phyloP scores from a whole-genome alignment of 305 asterid species.

The Solanum aculeatissimum region DNA sequence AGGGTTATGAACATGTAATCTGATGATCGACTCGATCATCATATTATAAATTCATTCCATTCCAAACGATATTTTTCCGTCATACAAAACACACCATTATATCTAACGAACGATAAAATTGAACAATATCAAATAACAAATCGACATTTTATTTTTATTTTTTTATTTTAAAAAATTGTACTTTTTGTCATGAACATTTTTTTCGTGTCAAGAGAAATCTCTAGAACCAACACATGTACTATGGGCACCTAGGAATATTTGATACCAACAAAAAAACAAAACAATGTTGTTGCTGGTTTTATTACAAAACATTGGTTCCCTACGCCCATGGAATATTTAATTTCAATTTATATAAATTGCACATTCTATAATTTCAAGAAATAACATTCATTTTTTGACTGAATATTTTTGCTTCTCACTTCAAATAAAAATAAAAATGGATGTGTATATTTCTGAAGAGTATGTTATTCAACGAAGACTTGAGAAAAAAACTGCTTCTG shows the following conservation, averaged over 20 bases:
- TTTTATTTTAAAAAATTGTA: background rate
- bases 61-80: background rate
- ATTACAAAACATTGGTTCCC: background rate
- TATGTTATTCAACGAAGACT: slow-evolving; percentile 3
- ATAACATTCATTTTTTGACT: background rate
- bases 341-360: background rate
- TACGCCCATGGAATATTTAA: background rate
- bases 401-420: background rate
- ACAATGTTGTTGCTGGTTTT: background rate
- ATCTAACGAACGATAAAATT: background rate
- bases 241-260: background rate
- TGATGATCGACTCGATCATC: background rate
- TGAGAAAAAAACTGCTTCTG: background rate
- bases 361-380: background rate
- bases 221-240: background rate
- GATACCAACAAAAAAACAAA: background rate
- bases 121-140: background rate
- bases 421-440: background rate
- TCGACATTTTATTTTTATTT: background rate
- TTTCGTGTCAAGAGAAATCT: background rate
- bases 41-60: background rate
- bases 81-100: background rate
- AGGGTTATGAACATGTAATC: too few relatives aligned
- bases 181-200: background rate
- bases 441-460: slow-evolving; percentile 19